Percentiles rank a stretch among this genome's conserved stretches.
These are phyloP conservation scores for Candida coleopterorum DNA, from an alignment of 805 yeast species.

Conservation along the genomic window DNA sequence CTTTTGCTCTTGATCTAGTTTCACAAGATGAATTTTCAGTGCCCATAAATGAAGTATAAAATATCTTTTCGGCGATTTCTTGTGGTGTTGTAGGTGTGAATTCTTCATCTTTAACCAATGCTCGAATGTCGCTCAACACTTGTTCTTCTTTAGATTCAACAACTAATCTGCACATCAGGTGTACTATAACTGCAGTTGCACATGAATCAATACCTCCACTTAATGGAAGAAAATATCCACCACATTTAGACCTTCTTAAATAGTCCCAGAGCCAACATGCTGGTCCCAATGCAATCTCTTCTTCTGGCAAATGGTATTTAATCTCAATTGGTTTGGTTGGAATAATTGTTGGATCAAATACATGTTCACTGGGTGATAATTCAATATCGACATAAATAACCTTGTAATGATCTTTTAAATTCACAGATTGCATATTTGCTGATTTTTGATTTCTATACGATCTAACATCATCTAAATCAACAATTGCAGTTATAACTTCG, in stretches of 20 bases:
- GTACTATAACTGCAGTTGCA: slow-evolving; percentile 93
- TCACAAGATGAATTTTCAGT: slow-evolving; percentile 87
- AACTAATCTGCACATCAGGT: slow-evolving; percentile 89
- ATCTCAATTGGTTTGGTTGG: slow-evolving; percentile 54
- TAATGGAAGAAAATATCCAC: slow-evolving; percentile 88
- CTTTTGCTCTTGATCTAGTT: slow-evolving; percentile 78
- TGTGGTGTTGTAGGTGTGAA: slow-evolving; percentile 73
- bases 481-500: slow-evolving; percentile 92
- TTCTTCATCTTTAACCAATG: slow-evolving; percentile 51
- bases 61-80: slow-evolving; percentile 70
- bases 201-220: slow-evolving; percentile 98
- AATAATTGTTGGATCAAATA: slow-evolving; percentile 55
- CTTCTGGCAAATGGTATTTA: slow-evolving; percentile 78
- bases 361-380: slow-evolving; percentile 53
- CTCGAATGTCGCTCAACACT: slow-evolving; percentile 72
- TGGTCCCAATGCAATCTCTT: slow-evolving; percentile 96
- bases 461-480: slow-evolving; percentile 88
- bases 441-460: slow-evolving; percentile 73
- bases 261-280: slow-evolving; percentile 99
- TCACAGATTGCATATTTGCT: slow-evolving; percentile 67
- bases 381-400: slow-evolving; percentile 61
- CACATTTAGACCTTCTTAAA: slow-evolving; percentile 81
- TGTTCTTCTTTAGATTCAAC: slow-evolving; percentile 56
- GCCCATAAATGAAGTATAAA: slow-evolving; percentile 95
- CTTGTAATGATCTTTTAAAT: slow-evolving; percentile 40